Evolutionary conservation across 768 basidiomycete genomes (phyloP), one percentile per base, ranked within the genome.

Genomic region (Amanita rimosa): DNA sequence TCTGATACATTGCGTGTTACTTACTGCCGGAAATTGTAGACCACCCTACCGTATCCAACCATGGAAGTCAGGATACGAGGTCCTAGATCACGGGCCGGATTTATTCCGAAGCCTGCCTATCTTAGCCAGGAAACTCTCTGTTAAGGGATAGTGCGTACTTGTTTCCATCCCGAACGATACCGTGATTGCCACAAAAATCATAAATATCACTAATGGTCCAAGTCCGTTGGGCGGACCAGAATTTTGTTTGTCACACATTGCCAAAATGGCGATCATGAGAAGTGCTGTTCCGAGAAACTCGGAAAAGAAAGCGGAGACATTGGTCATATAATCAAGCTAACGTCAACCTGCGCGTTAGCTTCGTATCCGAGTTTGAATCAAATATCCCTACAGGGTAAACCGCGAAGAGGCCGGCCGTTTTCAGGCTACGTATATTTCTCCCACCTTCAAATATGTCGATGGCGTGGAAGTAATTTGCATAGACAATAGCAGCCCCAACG

Each of bases 401-500:
- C 3, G 67, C 70, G 52, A 85, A 82, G 44, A 83, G 62, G 33
- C 67, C 59, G 4, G 74, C 84, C 0, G 83, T 83, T 44, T 55
- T 56, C 53, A 79, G 66, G 3, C 79, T 83, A 16, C 82, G 73
- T 21, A 77, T 59, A 37, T 66, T 60, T 14, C 61, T 49, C 3
- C 78, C 79, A 19, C 83, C 82, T 58, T 85, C 83, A 52, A 70
- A 71, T 37, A 81, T 56, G 57, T 78, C 72, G 54, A 88, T 83
- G 29, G 82, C 83, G 56, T 83, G 77, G 58, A 76, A 73, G 56
- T 83, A 86, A 58, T 80, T 80, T 5, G 71, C 82, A 57, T 85
- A 85, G 19, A 79, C 62, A 21, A 82, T 63, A 6, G 73, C 74
- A 16, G 74, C 76, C 13, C 81, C 85, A 50, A 74, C 66, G 16